phyloP scores from a whole-genome alignment of 2,329 filamentous ascomycete species.

The Neofusicoccum kwambonambiense region DNA sequence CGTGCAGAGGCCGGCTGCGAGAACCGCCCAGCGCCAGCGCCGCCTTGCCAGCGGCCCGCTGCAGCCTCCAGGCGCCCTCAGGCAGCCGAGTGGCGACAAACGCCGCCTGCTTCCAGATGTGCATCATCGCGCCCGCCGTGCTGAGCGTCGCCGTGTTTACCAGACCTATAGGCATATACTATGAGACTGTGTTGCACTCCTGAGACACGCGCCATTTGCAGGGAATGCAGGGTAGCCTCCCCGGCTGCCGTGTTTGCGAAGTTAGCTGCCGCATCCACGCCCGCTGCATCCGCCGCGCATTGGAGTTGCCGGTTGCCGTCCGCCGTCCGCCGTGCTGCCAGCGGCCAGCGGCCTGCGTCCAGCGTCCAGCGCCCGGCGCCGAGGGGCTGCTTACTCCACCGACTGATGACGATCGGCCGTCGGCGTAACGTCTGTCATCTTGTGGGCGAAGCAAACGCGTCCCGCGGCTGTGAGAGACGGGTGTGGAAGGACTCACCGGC shows the following conservation, averaged over 20 bases:
- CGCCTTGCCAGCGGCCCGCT: neutral
- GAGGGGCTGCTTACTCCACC: neutral
- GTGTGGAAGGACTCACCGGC: neutral
- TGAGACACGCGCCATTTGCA: slow-evolving; percentile 9
- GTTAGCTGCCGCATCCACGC: neutral
- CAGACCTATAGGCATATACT: slow-evolving; percentile 5
- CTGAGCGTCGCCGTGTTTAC: neutral
- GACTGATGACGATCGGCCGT: slow-evolving; percentile 9
- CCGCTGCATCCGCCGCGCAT: neutral
- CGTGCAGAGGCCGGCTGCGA: neutral
- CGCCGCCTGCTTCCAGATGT: neutral
- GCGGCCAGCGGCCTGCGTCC: neutral
- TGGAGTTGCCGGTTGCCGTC: too few relatives aligned
- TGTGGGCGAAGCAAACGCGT: neutral
- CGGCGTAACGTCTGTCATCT: neutral
- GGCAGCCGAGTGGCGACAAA: neutral
- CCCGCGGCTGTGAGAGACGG: neutral
- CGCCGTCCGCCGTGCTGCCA: neutral
- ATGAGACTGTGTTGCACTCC: slow-evolving; percentile 9
- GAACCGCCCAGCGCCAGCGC: neutral
- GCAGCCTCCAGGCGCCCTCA: neutral
- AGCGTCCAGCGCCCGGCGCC: neutral
- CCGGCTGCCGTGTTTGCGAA: neutral
- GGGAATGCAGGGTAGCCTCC: neutral
- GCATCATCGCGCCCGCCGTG: neutral